phyloP scores from a whole-genome alignment of 306 rosid genomes.

The Vigna reflexopilosa region DNA sequence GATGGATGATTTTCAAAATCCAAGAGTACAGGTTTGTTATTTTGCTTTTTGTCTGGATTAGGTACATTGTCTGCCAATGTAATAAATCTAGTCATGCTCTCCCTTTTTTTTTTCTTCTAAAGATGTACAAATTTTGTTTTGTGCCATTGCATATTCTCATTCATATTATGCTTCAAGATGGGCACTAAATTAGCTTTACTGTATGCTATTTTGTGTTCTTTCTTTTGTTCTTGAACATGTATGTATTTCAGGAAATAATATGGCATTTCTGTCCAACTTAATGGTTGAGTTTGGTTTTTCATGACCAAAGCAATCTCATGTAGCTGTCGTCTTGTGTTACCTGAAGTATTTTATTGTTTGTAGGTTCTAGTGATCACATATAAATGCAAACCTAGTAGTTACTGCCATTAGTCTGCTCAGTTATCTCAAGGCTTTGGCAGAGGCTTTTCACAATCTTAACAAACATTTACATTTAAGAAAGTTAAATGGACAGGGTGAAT shows the following conservation, averaged over 20 bases:
- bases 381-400: background rate
- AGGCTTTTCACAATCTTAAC: conserved; percentile 11
- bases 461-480: conserved; percentile 14
- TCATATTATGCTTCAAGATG: conserved; percentile 17
- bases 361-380: background rate
- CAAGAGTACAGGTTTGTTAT: conserved; percentile 78
- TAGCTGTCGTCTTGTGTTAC: conserved; percentile 18
- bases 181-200: conserved; percentile 2
- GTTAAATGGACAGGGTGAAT: background rate
- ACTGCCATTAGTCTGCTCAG: background rate
- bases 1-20: conserved; percentile 79
- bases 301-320: conserved; percentile 25
- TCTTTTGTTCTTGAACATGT: conserved; percentile 18
- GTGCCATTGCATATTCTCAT: background rate
- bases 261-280: conserved; percentile 6
- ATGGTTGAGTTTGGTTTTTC: conserved; percentile 11
- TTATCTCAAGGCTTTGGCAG: conserved; percentile 21
- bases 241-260: background rate
- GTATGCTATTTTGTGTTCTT: conserved; percentile 15
- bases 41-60: conserved; percentile 31
- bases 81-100: conserved; percentile 7
- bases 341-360: background rate
- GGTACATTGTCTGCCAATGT: background rate
- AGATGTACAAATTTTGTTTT: background rate
- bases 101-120: background rate